phyloP scores from a whole-genome alignment of 78 protist species.

The Speleostelium caveatum region DNA sequence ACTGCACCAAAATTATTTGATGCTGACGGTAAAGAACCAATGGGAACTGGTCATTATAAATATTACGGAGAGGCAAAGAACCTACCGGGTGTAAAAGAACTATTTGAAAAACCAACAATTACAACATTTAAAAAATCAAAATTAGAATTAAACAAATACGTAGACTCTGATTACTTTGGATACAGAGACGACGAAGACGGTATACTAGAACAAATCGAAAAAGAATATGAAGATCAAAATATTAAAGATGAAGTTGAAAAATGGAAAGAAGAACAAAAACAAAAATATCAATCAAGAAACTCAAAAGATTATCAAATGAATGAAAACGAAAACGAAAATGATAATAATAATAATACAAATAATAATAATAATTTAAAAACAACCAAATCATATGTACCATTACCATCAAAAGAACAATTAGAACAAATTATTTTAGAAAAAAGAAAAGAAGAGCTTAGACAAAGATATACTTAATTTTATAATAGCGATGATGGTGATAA shows the following conservation, averaged over 20 bases:
- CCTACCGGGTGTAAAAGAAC: constrained; percentile 97
- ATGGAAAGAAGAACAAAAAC: constrained; percentile 70
- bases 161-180: constrained; percentile 95
- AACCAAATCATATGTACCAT: constrained; percentile 41
- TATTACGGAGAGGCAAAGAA: constrained; percentile 98
- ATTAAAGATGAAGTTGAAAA: constrained; percentile 34
- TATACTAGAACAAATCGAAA: constrained; percentile 58
- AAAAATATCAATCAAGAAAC: constrained; percentile 10
- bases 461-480: no score
- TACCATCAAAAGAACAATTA: constrained; percentile 17
- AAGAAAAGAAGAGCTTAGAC: constrained; percentile 8
- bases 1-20: constrained; percentile 43
- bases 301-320: not conserved
- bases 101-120: constrained; percentile 77
- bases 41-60: constrained; percentile 63
- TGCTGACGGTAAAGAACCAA: constrained; percentile 68
- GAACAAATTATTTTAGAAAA: constrained; percentile 31
- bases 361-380: not conserved
- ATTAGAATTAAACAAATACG: constrained; percentile 73
- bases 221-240: constrained; percentile 17
- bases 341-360: not conserved
- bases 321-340: constrained; percentile 8
- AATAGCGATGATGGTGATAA: no score
- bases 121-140: not conserved
- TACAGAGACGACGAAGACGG: constrained; percentile 95